Conservation (phyloP, 345 rosid species). For the Gossypioides kirkii region DNA sequence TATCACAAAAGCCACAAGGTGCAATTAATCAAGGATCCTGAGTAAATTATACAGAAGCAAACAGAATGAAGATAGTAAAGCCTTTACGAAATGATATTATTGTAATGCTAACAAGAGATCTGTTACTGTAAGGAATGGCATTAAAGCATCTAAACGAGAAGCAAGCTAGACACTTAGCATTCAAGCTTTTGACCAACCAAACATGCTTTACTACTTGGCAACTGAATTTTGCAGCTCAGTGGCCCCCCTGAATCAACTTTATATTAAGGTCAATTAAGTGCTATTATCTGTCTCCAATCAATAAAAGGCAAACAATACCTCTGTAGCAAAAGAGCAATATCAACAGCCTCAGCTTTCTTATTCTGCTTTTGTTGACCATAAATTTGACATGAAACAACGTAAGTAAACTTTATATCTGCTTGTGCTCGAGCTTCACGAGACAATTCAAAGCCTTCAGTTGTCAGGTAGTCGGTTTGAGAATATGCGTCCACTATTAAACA, state of each 20-base stretch:
- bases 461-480: conserved; percentile 39
- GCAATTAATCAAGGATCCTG: background rate
- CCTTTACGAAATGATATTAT: background rate
- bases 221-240: background rate
- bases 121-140: background rate
- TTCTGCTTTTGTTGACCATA: conserved; percentile 95
- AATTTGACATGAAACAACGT: conserved; percentile 96
- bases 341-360: conserved; percentile 84
- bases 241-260: background rate
- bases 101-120: background rate
- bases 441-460: conserved; percentile 63
- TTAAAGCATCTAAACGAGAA: background rate
- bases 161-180: background rate
- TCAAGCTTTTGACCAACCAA: background rate
- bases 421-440: conserved; percentile 90
- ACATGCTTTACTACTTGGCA: background rate
- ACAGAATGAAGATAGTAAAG: background rate
- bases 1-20: background rate
- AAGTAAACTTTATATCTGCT: conserved; percentile 92
- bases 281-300: background rate
- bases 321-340: conserved; percentile 84
- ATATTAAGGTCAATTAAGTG: background rate
- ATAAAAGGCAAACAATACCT: conserved; percentile 38
- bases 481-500: conserved; percentile 46
- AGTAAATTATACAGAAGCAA: background rate